These are phyloP conservation scores for Stenogyne calaminthoides DNA, from an alignment of 305 asterid genomes.

Conservation along the genomic window DNA sequence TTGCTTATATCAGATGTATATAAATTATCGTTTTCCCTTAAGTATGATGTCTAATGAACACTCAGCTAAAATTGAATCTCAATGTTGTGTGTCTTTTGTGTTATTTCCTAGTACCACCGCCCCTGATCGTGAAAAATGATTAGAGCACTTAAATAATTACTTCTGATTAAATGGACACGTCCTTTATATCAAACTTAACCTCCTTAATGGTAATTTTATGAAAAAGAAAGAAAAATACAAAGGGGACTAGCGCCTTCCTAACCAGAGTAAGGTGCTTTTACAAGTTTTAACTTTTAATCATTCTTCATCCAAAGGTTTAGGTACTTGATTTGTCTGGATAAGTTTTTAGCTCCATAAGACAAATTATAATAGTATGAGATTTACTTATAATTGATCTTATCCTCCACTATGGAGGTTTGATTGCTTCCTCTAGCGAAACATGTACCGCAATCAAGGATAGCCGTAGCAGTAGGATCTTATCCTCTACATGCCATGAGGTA, in stretches of 20 bases:
- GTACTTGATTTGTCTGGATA: not conserved
- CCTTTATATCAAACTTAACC: not conserved
- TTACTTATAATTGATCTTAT: conserved; percentile 32
- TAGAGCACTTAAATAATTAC: not conserved
- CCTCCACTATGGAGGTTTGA: conserved; percentile 37
- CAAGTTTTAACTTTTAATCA: not conserved
- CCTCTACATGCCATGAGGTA: conserved; percentile 45
- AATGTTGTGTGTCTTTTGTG: not conserved
- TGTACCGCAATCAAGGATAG: conserved; percentile 33
- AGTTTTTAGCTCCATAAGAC: conserved; percentile 13
- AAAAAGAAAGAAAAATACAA: not conserved
- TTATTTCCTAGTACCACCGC: not conserved
- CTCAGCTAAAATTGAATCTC: not conserved
- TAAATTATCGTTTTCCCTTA: not conserved
- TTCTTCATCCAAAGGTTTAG: conserved; percentile 9
- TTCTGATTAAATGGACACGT: not conserved
- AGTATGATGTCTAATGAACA: not conserved
- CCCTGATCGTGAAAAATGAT: not conserved
- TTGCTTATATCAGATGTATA: not conserved
- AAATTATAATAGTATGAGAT: conserved; percentile 20
- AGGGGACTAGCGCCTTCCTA: not conserved
- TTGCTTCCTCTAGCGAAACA: conserved; percentile 54
- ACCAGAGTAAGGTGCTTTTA: conserved; percentile 4
- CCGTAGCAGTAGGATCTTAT: conserved; percentile 44
- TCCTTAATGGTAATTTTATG: not conserved